phyloP scores from a whole-genome alignment of 306 rosid species.

The Vigna unguiculata region DNA sequence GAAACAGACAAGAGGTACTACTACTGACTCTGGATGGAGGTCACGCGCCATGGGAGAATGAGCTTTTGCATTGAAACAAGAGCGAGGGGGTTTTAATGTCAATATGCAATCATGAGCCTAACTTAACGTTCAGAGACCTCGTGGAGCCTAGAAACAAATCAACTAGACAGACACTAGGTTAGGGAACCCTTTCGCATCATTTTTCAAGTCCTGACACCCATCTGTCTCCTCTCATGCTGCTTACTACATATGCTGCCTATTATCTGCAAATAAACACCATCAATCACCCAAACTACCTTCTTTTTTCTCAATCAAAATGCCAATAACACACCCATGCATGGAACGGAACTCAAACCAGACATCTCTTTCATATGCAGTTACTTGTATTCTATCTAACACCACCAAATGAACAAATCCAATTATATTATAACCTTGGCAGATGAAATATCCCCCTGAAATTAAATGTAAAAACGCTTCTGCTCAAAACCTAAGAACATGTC shows the following conservation, averaged over 20 bases:
- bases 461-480: background rate
- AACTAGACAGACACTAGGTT: background rate
- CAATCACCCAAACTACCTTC: background rate
- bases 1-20: background rate
- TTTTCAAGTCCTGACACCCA: conserved; percentile 2
- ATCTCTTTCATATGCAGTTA: background rate
- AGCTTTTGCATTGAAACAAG: conserved; percentile 13
- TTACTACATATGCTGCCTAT: background rate
- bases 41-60: conserved; percentile 30
- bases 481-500: background rate
- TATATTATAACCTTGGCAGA: background rate
- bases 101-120: conserved; percentile 36
- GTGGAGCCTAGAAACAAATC: conserved; percentile 14
- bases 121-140: conserved; percentile 28
- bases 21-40: background rate
- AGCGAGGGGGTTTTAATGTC: conserved; percentile 15
- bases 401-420: background rate
- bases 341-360: background rate
- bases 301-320: background rate
- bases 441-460: background rate
- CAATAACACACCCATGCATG: background rate
- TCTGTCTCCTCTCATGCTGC: background rate
- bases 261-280: background rate
- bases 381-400: too few species aligned
- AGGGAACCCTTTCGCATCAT: background rate